phyloP scores from a whole-genome alignment of 1,284 basidiomycete genomes.

The Trichosporon coremiiforme region DNA sequence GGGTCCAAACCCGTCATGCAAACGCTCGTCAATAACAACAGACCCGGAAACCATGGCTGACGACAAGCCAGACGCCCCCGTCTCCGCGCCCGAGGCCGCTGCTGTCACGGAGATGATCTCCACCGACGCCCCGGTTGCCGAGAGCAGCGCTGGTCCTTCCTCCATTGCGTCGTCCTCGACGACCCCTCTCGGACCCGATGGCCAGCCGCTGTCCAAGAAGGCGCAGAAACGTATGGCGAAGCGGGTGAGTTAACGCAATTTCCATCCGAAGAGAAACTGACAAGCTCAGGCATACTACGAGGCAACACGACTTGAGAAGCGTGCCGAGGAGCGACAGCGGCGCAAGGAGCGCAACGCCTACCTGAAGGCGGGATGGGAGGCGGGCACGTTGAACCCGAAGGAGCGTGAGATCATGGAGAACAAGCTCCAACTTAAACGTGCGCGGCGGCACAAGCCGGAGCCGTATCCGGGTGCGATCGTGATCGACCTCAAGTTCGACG shows the following conservation, averaged over 20 bases:
- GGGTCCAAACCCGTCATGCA: not conserved
- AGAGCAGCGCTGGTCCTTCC: not conserved
- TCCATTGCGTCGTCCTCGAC: conserved; percentile 9
- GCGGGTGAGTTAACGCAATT: conserved; percentile 37
- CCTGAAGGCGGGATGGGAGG: conserved; percentile 39
- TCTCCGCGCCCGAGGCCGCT: not conserved
- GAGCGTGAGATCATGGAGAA: conserved; percentile 39
- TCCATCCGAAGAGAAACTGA: conserved; percentile 9
- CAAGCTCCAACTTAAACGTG: conserved; percentile 35
- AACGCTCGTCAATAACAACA: not conserved
- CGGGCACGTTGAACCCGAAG: conserved; percentile 42
- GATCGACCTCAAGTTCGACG: conserved; percentile 91
- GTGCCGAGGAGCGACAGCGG: conserved; percentile 43
- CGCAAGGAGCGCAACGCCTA: conserved; percentile 33
- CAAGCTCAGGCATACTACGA: conserved; percentile 28
- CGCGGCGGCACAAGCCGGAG: conserved; percentile 32
- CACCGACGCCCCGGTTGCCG: not conserved
- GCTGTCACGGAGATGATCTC: not conserved
- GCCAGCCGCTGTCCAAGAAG: conserved; percentile 31
- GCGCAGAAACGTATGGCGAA: conserved; percentile 47
- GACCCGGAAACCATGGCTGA: conserved; percentile 11
- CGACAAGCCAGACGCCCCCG: conserved; percentile 7
- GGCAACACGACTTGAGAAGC: conserved; percentile 39
- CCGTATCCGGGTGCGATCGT: conserved; percentile 70
- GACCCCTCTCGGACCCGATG: not conserved